Evolutionary conservation across 2,329 filamentous ascomycete genomes (phyloP), one percentile per base, ranked within the genome.

Genomic region (Bipolaris gigantea): DNA sequence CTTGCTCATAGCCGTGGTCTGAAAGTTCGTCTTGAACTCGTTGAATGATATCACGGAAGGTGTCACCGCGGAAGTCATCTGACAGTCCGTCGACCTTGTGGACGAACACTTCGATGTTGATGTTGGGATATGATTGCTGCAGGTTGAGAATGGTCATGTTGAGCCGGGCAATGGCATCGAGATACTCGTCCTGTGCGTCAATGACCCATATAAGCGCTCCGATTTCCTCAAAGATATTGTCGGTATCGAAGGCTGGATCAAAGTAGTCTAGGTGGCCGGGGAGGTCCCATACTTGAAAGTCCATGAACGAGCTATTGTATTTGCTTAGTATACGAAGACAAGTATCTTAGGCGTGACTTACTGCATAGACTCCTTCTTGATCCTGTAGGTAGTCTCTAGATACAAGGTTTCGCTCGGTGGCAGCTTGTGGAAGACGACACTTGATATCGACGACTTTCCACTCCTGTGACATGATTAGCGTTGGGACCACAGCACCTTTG

Each of bases 21-120:
- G 89, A 93, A 30, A 99, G 85, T 73, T 99, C 94, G 72, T 99
- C 94, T 67, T 96, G 92, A 59, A 97, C 96, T 35, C 92, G 88
- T 72, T 97, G 95, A 48, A 92, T 92, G 60, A 99, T 96, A 75
- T 99, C 94, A 55, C 94, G 89, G 78, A 96, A 94, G 16, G 95
- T 96, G 68, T 99, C 94, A 54, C 92, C 86, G 71, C 94, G 92
- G 80, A 94, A 97, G 75, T 99, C 94, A 63, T 97, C 94, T 25
- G 90, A 94, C 15, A 99, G 82, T n/a, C 92, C 93, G 72, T 99
- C 94, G 32, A 97, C 93, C 75, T 99, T 99, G 82, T 99, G 94
- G 66, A 99, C 96, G 75, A 99, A 97, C 46, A 99, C 93, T 73
- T 97, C 93, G 62, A 99, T 89, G 75, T 97, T 96, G 77, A 97